Conservation (phyloP, 306 rosid species). For the Sphenostylis stenocarpa region DNA sequence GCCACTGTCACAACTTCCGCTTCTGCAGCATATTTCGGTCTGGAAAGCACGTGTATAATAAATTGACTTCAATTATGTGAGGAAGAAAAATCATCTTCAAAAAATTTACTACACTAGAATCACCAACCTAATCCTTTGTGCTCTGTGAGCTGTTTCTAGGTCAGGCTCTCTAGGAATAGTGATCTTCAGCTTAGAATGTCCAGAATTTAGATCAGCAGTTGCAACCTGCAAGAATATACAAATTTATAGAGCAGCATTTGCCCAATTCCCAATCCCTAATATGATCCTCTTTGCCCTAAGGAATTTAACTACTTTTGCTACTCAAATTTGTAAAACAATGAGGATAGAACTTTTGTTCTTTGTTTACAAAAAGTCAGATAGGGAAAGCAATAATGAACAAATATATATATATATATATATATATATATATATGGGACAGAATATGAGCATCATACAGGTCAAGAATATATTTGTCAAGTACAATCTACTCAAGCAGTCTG, state of each 20-base stretch:
- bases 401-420: no score
- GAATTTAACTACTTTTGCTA: constrained; percentile 8
- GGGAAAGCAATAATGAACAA: constrained; percentile 13
- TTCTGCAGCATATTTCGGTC: constrained; percentile 63
- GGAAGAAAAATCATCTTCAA: constrained; percentile 14
- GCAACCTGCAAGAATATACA: constrained; percentile 57
- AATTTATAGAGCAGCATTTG: not conserved
- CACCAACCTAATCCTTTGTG: constrained; percentile 78
- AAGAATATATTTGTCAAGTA: constrained; percentile 2
- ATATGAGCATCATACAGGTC: not conserved
- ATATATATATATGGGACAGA: constrained; percentile 1
- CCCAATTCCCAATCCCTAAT: constrained; percentile 17
- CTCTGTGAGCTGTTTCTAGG: constrained; percentile 80
- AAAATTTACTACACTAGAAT: constrained; percentile 22
- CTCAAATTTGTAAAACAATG: constrained; percentile 21
- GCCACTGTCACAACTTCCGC: constrained; percentile 43
- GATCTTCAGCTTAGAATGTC: constrained; percentile 59
- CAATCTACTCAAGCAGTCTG: not conserved
- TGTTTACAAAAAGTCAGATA: constrained; percentile 8
- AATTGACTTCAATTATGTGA: constrained; percentile 13
- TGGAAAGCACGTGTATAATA: constrained; percentile 36
- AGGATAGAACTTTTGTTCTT: not conserved
- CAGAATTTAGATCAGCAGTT: constrained; percentile 50
- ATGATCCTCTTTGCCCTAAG: not conserved
- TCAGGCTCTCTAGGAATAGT: constrained; percentile 92